A percentile compares a stretch with the other conserved stretches of the same genome.
Conservation (phyloP, 1,139 yeast species). For the Pichia sp. region DNA sequence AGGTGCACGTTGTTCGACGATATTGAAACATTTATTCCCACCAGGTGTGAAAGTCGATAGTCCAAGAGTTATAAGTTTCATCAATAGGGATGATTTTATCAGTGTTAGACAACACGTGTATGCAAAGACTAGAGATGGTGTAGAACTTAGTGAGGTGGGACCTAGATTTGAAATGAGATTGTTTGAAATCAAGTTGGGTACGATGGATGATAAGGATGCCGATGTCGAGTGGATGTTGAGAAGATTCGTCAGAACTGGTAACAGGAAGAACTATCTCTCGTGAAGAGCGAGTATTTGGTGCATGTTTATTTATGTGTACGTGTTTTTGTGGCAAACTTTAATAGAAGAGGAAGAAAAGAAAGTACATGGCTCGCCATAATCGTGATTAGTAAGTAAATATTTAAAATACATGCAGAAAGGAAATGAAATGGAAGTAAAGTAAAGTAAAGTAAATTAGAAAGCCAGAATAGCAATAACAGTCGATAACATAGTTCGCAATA, state of each 20-base stretch:
- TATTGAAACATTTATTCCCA: slow-evolving; percentile 86
- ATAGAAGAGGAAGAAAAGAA: too few relatives aligned
- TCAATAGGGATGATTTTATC: slow-evolving; percentile 85
- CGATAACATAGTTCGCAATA: too few relatives aligned
- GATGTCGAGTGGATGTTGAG: slow-evolving; percentile 95
- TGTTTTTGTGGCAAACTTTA: too few relatives aligned
- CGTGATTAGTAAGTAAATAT: too few relatives aligned
- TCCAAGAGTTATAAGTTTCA: slow-evolving; percentile 84
- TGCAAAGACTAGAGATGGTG: slow-evolving; percentile 80
- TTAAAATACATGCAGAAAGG: too few relatives aligned
- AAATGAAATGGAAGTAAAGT: too few relatives aligned
- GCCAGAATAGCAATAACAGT: too few relatives aligned
- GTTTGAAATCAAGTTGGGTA: slow-evolving; percentile 81
- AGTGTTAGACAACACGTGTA: slow-evolving; percentile 93
- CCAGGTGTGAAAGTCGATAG: slow-evolving; percentile 93
- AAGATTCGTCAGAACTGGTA: slow-evolving; percentile 90
- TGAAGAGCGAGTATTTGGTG: too few relatives aligned
- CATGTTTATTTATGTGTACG: too few relatives aligned
- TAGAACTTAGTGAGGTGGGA: slow-evolving; percentile 93
- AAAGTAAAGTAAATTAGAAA: too few relatives aligned
- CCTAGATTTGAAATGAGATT: slow-evolving; percentile 98
- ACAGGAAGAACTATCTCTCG: slow-evolving; percentile 88
- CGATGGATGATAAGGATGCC: slow-evolving; percentile 93
- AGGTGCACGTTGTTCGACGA: slow-evolving; percentile 76
- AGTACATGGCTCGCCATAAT: too few relatives aligned